These are phyloP conservation scores for Nothophoma quercina DNA, from an alignment of 2,329 filamentous ascomycete genomes.

Conservation along the genomic window DNA sequence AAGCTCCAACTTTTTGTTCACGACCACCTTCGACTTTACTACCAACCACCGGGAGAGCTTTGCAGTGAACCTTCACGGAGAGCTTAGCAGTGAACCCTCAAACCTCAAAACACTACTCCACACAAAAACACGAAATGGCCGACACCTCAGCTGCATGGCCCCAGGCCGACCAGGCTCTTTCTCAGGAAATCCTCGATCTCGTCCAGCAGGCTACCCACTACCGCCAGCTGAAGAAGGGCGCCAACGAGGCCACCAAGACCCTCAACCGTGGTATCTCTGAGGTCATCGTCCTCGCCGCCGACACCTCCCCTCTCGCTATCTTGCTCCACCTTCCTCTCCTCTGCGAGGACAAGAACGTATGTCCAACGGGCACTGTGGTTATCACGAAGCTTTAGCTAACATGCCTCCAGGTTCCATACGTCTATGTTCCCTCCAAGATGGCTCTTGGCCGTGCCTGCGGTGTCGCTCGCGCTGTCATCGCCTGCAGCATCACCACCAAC, in stretches of 20 bases:
- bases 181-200: slow-evolving; percentile 56
- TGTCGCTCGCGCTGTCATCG: slow-evolving; percentile 87
- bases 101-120: slow-evolving; percentile 12
- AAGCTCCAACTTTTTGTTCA: slow-evolving; percentile 10
- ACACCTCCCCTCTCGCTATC: slow-evolving; percentile 87
- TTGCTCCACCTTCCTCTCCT: slow-evolving; percentile 74
- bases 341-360: slow-evolving; percentile 83
- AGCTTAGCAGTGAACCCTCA: slow-evolving; percentile 48
- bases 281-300: slow-evolving; percentile 81
- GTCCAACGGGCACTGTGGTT: too few species aligned
- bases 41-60: slow-evolving; percentile 38
- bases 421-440: slow-evolving; percentile 77
- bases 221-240: slow-evolving; percentile 48
- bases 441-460: slow-evolving; percentile 76
- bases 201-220: slow-evolving; percentile 43
- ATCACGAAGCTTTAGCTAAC: too few species aligned
- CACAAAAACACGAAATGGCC: slow-evolving; percentile 28
- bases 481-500: slow-evolving; percentile 80
- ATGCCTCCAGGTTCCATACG: too few species aligned
- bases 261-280: slow-evolving; percentile 91
- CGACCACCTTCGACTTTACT: slow-evolving; percentile 19
- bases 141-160: slow-evolving; percentile 46
- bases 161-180: slow-evolving; percentile 58
- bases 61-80: slow-evolving; percentile 47
- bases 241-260: slow-evolving; percentile 79